Evolutionary conservation across 768 basidiomycete genomes (phyloP).

Genomic region (Coprinopsis sp.): DNA sequence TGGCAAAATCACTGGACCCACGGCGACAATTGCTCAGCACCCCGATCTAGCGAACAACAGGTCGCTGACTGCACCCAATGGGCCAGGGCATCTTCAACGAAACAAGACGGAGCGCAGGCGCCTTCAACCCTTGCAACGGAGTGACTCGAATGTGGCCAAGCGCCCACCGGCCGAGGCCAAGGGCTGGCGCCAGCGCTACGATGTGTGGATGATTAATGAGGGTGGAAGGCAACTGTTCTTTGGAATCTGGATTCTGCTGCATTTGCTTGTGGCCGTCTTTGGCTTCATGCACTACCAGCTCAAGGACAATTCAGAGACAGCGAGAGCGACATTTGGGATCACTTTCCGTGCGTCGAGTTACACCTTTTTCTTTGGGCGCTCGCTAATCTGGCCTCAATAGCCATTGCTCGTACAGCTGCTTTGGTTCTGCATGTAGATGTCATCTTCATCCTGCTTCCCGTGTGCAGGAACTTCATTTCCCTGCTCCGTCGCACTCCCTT

Average conservation of each 20-base stretch:
- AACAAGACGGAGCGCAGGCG: conserved; percentile 83
- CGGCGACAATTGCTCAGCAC: conserved; percentile 45
- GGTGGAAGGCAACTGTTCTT: conserved; percentile 80
- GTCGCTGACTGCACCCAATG: conserved; percentile 21
- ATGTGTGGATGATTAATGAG: conserved; percentile 93
- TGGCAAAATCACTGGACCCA: conserved; percentile 25
- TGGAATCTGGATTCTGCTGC: conserved; percentile 74
- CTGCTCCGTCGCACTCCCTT: conserved; percentile 81
- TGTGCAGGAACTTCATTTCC: conserved; percentile 94
- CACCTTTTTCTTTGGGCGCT: conserved; percentile 29
- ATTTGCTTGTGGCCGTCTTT: conserved; percentile 70
- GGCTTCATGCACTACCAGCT: conserved; percentile 74
- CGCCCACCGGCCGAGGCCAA: conserved; percentile 33
- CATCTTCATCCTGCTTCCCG: conserved; percentile 88
- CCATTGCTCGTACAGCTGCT: conserved; percentile 83
- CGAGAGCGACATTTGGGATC: conserved; percentile 66
- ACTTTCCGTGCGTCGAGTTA: conserved; percentile 58
- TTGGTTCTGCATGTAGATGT: conserved; percentile 89
- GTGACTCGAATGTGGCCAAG: conserved; percentile 26
- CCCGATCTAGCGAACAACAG: conserved; percentile 36
- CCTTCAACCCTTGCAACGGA: conserved; percentile 79
- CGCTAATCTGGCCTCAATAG: conserved; percentile 38
- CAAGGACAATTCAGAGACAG: conserved; percentile 71
- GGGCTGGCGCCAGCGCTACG: conserved; percentile 42
- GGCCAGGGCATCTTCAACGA: conserved; percentile 58